These are phyloP conservation scores for Tritrichomonas foetus DNA, from an alignment of 208 protist species.

Conservation along the genomic window DNA sequence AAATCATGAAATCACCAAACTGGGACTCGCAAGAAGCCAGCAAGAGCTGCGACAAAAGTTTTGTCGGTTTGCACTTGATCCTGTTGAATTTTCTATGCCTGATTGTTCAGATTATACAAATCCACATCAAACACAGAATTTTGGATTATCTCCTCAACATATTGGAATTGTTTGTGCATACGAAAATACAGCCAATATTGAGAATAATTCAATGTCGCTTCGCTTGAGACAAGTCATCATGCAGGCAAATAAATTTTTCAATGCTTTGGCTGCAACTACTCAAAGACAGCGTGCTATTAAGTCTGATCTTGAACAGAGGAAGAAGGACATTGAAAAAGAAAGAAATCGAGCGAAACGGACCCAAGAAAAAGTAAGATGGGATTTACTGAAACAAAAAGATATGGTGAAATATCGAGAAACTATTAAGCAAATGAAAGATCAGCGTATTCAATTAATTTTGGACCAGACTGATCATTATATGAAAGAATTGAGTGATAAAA, in stretches of 20 bases:
- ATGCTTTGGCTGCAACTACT: not conserved
- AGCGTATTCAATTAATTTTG: not conserved
- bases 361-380: not conserved
- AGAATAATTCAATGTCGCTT: not conserved
- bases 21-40: not conserved
- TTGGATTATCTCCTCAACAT: not conserved
- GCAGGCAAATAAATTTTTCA: not conserved
- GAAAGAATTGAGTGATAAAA: slow-evolving; percentile 30
- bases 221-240: not conserved
- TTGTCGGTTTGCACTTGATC: not conserved
- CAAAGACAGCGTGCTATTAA: not conserved
- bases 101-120: not conserved
- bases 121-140: not conserved
- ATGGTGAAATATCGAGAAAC: not conserved
- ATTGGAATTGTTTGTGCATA: not conserved
- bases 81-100: not conserved
- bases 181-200: not conserved
- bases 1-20: not conserved
- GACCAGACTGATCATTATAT: slow-evolving; percentile 23
- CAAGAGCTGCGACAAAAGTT: not conserved
- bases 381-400: not conserved
- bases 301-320: not conserved
- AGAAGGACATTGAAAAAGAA: not conserved
- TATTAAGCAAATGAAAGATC: not conserved
- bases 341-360: not conserved